Evolutionary conservation across 2,329 filamentous ascomycete genomes (phyloP), one percentile per base, ranked within the genome.

Genomic region (Colletotrichum scovillei): DNA sequence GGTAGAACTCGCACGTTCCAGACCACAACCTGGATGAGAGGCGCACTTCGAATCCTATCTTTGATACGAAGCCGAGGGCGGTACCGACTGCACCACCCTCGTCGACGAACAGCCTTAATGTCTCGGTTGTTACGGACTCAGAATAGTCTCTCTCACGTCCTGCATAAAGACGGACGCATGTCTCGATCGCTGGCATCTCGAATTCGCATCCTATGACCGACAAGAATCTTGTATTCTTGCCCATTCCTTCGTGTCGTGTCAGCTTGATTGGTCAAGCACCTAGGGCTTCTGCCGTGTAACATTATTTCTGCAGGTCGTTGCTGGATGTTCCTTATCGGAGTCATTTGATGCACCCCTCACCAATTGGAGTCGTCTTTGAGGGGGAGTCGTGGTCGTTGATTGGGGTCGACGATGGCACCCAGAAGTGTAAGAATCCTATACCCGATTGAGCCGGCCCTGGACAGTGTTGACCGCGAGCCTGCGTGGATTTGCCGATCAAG

Each of bases 401-500:
- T 28, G 49, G 63, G 24, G 63, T 65, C 32, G 11, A 28, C 42
- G 32, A 56, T 56, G 63, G 52, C 16, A 65, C 63, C 24, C 32
- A 12, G 35, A 65, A 65, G 63, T 65, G 63, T 42, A 65, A 56
- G 49, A 65, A 56, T 65, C 12, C 22, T 28, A 38, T 56, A 12
- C 32, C 63, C 52, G 46, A 53, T 63, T 56, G 32, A 35, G 53
- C 63, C 42, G 42, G 42, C 8, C 42, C 63, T 49, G 32, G 67
- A 56, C 55, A 69, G 55, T 70, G 56, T 28, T 56, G 12, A 42
- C 26, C 24, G 16, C 42, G 30, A 58, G 56, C 60, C 55, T 73
- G 70, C 56, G 19, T 28, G 32, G 24, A 65, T 73, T 70, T 67
- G 70, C 46, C 67, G 30, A 55, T 46, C 56, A 35, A 32, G 24